phyloP scores from a whole-genome alignment of 2,329 filamentous ascomycete genomes.

The Plenodomus lindquistii region DNA sequence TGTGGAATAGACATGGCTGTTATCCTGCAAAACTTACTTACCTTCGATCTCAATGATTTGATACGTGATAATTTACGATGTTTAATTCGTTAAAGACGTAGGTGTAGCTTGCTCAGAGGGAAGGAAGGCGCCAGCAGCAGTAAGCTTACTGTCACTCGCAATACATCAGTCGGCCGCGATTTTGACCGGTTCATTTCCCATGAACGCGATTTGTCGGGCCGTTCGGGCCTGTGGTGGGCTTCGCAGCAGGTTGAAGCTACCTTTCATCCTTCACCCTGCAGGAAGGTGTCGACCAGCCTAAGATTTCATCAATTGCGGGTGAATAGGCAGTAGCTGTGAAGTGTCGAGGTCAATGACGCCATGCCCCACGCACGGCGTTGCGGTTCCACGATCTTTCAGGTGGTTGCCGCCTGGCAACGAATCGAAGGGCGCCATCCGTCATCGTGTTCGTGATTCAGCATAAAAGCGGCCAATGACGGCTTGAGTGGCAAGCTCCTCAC shows the following conservation, averaged over 20 bases:
- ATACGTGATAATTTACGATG: slow-evolving; percentile 1
- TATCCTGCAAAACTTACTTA: too few species aligned
- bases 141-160: slow-evolving; percentile 16
- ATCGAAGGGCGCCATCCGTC: slow-evolving; percentile 3
- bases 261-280: background rate
- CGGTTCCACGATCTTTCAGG: background rate
- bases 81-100: slow-evolving; percentile 2
- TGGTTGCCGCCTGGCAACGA: background rate
- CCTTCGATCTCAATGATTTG: too few species aligned
- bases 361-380: background rate
- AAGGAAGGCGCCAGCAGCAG: slow-evolving; percentile 4
- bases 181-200: slow-evolving; percentile 2
- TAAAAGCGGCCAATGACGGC: slow-evolving; percentile 2
- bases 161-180: slow-evolving; percentile 7
- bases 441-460: slow-evolving; percentile 2
- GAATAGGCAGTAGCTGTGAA: background rate
- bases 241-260: background rate
- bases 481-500: background rate
- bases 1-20: background rate
- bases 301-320: background rate
- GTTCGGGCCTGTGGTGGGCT: background rate
- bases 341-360: background rate
- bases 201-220: slow-evolving; percentile 1
- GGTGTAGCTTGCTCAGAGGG: slow-evolving; percentile 4
- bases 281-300: background rate